A percentile compares a stretch with the other conserved stretches of the same genome.
Evolutionary conservation across 257 asterid species (phyloP).

Genomic region (Solanum commersonii): DNA sequence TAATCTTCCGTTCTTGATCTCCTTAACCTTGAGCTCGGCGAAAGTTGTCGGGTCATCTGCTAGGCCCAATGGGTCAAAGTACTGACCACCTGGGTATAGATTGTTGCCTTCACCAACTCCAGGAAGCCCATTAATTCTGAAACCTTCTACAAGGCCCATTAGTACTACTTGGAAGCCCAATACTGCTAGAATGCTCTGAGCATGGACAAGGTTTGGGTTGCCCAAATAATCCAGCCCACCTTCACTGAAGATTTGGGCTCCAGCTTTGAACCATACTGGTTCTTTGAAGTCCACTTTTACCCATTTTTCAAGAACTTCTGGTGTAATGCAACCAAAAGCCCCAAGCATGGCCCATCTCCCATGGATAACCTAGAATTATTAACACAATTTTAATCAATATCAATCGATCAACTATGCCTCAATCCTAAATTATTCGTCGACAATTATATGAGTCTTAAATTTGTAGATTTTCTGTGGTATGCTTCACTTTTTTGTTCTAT

Average conservation of each 20-base stretch:
- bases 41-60: slow-evolving; percentile 66
- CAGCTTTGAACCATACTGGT: slow-evolving; percentile 86
- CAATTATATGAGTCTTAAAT: too few species aligned
- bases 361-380: slow-evolving; percentile 45
- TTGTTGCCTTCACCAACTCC: slow-evolving; percentile 83
- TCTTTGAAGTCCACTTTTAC: slow-evolving; percentile 54
- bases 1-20: slow-evolving; percentile 67
- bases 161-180: slow-evolving; percentile 71
- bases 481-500: not conserved
- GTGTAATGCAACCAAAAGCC: slow-evolving; percentile 71
- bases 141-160: slow-evolving; percentile 82
- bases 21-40: slow-evolving; percentile 74
- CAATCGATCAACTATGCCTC: not conserved
- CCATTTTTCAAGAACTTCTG: slow-evolving; percentile 59
- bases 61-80: slow-evolving; percentile 72
- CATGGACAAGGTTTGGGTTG: slow-evolving; percentile 72
- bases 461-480: not conserved
- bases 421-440: not conserved
- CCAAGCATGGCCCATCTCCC: slow-evolving; percentile 81
- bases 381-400: not conserved
- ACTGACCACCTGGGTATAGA: slow-evolving; percentile 81
- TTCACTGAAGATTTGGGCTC: slow-evolving; percentile 63
- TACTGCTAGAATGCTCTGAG: slow-evolving; percentile 75
- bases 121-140: slow-evolving; percentile 59
- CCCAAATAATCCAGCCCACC: slow-evolving; percentile 81